Base-by-base conservation (phyloP, 169 alveolate genomes). In the Amoebophrya sp. region DNA sequence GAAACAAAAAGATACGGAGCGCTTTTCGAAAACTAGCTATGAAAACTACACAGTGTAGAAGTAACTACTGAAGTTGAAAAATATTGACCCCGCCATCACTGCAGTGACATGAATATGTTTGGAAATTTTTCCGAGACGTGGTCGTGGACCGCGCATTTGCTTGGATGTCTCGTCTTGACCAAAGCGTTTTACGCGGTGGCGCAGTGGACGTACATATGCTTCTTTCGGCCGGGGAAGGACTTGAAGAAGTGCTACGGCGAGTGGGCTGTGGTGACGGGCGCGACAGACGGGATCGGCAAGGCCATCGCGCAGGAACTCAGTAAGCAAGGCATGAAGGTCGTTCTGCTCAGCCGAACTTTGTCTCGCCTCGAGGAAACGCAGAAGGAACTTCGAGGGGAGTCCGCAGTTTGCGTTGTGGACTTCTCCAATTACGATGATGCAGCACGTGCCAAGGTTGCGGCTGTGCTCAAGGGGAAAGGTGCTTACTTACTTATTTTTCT, bases 261-360 rank as follows among this genome's bases (percentile, higher is more conserved):
- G 77, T 95, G 95, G 95, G 96, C 96, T 0, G 91, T 95, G 83
- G 90, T 95, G 0, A 94, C 96, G 25, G 97, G 97, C 39, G 97
- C 97, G 92, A 94, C 96, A n/a, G 97, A 95, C 89, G 97, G 97
- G 66, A 95, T 95, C 41, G 97, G 97, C 32, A 93, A 93, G 83
- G 96, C 95, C 40, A 47, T 95, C 40, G 95, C 96, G 23, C 38
- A 41, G 41, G 92, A 94, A 89, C 91, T 95, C 18, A 90, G 91
- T 25, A 91, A 77, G 89, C 0, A n/a, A 40, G 0, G 39, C 38
- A 91, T 23, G 32, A 35, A 55, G 39, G n/a, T 92, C 23, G 90
- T 93, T 39, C 89, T 92, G 25, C 0, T 93, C 38, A 40, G 91
- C 0, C 33, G 94, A 0, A 77, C 40, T 7, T 38, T n/a, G 32